Base-by-base conservation (phyloP, 2,329 filamentous ascomycete genomes). In the Paraphoma sp. region DNA sequence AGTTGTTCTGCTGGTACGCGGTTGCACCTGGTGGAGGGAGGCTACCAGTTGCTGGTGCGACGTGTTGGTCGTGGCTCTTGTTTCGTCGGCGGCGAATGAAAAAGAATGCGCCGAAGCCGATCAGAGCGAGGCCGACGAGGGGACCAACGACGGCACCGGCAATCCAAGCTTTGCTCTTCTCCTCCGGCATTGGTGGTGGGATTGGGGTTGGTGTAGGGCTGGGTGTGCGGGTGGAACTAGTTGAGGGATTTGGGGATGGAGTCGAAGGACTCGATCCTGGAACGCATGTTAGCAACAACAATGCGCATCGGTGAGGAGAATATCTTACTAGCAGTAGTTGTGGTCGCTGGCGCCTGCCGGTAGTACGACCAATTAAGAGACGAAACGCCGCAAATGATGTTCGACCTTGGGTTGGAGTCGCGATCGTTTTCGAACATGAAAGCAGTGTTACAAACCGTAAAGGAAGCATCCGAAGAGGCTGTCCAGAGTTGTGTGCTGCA, bases 351-450 rank as follows among this genome's bases (percentile, higher is more conserved):
- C 3, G 64, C 54, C 7, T 64, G 45, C 8, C 71, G 60, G 43
- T 72, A 74, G 45, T 65, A 71, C 6, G 57, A 63, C 71, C 71
- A 73, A 46, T 65, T 64, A 3, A 58, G 48, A 18, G 62, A 60
- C 6, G 41, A 54, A 1, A 63, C 54, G 30, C 71, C 69, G 42
- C 71, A 73, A 12, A 70, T 55, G 40, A 73, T 73, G 40, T 73
- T 64, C 1, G 64, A 71, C 23, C 64, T 67, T 1, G 69, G 69
- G 11, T 59, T 65, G 7, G 67, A 64, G 47, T 72, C 69, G 16
- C 59, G 59, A n/a, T 59, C 58, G 45, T 67, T 71, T 51, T 71
- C 68, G 49, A 56, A 74, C 38, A 74, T 72, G 56, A 68, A 72
- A 9, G 61, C 65, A 0, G 70, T 70, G 49, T 74, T 74, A 50